Conservation (phyloP, 2,329 filamentous ascomycete species). For the Diaporthe humulicola region DNA sequence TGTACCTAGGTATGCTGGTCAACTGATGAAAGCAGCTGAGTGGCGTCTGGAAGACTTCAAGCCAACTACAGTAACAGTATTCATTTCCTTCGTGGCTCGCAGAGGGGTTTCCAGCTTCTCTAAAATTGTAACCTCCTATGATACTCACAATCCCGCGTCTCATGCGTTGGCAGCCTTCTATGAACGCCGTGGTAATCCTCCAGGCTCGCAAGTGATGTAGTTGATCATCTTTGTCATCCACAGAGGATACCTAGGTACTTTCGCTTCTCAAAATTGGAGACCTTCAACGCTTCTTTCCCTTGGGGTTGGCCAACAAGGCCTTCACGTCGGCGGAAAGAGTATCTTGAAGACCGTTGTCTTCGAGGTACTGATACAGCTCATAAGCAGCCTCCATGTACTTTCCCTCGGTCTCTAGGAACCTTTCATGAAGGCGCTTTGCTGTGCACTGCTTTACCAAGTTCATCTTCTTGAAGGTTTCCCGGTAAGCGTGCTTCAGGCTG, state of each 20-base stretch:
- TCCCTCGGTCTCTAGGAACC: background rate
- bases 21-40: background rate
- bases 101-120: background rate
- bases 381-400: conserved; percentile 11
- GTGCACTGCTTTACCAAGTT: background rate
- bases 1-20: background rate
- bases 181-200: background rate
- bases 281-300: background rate
- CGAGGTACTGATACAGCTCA: conserved; percentile 17
- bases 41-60: too few relatives aligned
- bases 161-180: too few relatives aligned
- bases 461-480: conserved; percentile 3
- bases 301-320: background rate
- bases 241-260: too few relatives aligned
- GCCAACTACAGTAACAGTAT: too few relatives aligned
- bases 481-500: conserved; percentile 14
- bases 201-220: background rate
- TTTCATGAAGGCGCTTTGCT: background rate
- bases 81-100: background rate
- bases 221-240: too few relatives aligned
- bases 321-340: background rate
- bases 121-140: background rate
- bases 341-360: conserved; percentile 2
- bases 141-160: background rate
- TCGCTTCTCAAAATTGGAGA: background rate